Base-by-base conservation (phyloP, 345 rosid genomes). In the Populus ilicifolia region DNA sequence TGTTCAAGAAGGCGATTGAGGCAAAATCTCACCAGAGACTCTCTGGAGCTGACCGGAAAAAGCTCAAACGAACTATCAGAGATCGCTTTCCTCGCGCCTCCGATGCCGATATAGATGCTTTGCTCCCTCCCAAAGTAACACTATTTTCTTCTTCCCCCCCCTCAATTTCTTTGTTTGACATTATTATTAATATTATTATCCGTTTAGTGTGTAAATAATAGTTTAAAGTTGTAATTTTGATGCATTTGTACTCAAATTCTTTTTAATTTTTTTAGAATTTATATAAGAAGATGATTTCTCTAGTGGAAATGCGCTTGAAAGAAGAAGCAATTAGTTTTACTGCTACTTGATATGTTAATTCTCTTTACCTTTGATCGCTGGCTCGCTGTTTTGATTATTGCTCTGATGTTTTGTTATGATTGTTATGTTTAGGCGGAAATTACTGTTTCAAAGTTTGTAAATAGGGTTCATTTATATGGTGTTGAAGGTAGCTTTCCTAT, bases 1-100 rank as follows among this genome's bases (percentile, higher is more conserved):
- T 93, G 99, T 96, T 96, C 87, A 96, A 91, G 92, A 96, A 96
- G 89, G 87, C 91, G 72, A 88, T 89, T 6, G 99, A 96, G 75
- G 96, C 96, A 0, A 96, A 93, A 87, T 85, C 89, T 54, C 93
- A 90, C 78, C 99, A 96, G 86, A 85, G 98, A 74, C 96, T 96
- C 62, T 96, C 99, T 6, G 99, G 99, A 67, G 99, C 98, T 2
- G 99, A 96, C 81, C 82, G 85, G 79, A 96, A 93, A 85, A 96
- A 93, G 86, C 92, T 96, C 52, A 93, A 86, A 23, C 90, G 99
- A 54, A 82, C 85, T 14, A 66, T 96, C 80, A 85, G 89, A 17
- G 94, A 85, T 74, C 86, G 78, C 81, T 90, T 96, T 80, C 86
- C 86, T 44, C 85, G 90, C 64, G 86, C 89, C 79, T 89, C 96